Conservation (phyloP, 768 basidiomycete genomes). For the Cystobasidium tubakii region DNA sequence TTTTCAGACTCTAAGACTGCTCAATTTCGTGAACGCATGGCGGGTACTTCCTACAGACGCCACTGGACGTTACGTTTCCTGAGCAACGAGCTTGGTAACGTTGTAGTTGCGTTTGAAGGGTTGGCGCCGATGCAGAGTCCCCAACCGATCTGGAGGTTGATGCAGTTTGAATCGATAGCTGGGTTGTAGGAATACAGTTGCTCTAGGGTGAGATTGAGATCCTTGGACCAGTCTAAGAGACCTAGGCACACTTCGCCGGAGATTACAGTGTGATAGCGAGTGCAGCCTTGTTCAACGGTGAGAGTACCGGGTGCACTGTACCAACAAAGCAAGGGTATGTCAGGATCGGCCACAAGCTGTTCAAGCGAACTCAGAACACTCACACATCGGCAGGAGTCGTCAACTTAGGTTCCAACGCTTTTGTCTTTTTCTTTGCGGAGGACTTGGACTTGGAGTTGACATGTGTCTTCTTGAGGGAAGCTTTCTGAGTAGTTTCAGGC, state of each 20-base stretch:
- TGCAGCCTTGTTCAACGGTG: slow-evolving; percentile 25
- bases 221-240: slow-evolving; percentile 16
- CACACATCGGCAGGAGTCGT: not conserved
- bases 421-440: not conserved
- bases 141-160: slow-evolving; percentile 24
- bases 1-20: no score
- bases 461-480: not conserved
- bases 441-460: not conserved
- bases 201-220: slow-evolving; percentile 15
- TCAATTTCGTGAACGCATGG: not conserved
- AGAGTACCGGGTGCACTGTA: slow-evolving; percentile 10
- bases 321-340: not conserved
- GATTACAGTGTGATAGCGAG: slow-evolving; percentile 27
- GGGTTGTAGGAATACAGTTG: slow-evolving; percentile 18
- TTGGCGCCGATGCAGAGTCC: slow-evolving; percentile 14
- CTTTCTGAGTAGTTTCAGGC: not conserved
- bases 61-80: not conserved
- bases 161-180: slow-evolving; percentile 24
- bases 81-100: not conserved
- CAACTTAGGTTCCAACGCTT: not conserved
- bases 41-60: not conserved
- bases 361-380: not conserved
- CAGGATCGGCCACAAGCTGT: not conserved
- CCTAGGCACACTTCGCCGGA: slow-evolving; percentile 34
- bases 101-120: not conserved